Conservation (phyloP, 306 rosid genomes). For the Nissolia schottii region DNA sequence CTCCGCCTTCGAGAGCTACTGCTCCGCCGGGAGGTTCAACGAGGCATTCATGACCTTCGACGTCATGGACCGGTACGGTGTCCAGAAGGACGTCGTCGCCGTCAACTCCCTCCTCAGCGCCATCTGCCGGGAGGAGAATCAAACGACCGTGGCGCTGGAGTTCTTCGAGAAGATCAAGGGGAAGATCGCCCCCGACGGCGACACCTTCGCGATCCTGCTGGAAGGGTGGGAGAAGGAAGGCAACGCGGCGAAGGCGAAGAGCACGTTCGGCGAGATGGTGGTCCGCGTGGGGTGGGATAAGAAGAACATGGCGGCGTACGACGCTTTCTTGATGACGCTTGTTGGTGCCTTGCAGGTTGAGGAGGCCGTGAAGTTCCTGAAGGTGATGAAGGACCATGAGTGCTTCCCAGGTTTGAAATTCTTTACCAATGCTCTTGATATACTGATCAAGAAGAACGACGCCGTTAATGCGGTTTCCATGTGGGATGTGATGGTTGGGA, state of each 20-base stretch:
- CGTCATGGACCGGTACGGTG: slow-evolving; percentile 60
- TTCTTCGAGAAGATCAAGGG: slow-evolving; percentile 41
- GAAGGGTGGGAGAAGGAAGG: slow-evolving; percentile 76
- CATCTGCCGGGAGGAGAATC: slow-evolving; percentile 46
- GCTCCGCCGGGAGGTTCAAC: slow-evolving; percentile 38
- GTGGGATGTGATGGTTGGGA: slow-evolving; percentile 58
- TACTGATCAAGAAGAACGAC: slow-evolving; percentile 42
- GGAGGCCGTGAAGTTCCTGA: slow-evolving; percentile 45
- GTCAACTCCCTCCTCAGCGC: slow-evolving; percentile 60
- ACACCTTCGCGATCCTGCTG: slow-evolving; percentile 53
- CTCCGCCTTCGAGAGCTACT: slow-evolving; percentile 56
- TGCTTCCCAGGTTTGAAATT: slow-evolving; percentile 69
- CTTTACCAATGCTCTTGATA: slow-evolving; percentile 52
- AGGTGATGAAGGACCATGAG: slow-evolving; percentile 39
- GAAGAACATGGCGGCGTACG: slow-evolving; percentile 42
- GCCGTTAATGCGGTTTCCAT: slow-evolving; percentile 33
- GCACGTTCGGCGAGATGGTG: slow-evolving; percentile 57
- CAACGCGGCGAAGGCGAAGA: slow-evolving; percentile 39
- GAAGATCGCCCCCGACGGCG: slow-evolving; percentile 52
- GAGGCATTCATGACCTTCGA: slow-evolving; percentile 66
- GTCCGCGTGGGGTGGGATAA: slow-evolving; percentile 43
- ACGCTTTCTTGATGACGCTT: slow-evolving; percentile 49
- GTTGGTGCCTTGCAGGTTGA: slow-evolving; percentile 33
- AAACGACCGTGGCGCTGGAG: slow-evolving; percentile 35
- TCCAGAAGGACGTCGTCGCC: slow-evolving; percentile 43